These are phyloP conservation scores for Gnomoniopsis sp. DNA, from an alignment of 2,329 filamentous ascomycete species.

Conservation along the genomic window DNA sequence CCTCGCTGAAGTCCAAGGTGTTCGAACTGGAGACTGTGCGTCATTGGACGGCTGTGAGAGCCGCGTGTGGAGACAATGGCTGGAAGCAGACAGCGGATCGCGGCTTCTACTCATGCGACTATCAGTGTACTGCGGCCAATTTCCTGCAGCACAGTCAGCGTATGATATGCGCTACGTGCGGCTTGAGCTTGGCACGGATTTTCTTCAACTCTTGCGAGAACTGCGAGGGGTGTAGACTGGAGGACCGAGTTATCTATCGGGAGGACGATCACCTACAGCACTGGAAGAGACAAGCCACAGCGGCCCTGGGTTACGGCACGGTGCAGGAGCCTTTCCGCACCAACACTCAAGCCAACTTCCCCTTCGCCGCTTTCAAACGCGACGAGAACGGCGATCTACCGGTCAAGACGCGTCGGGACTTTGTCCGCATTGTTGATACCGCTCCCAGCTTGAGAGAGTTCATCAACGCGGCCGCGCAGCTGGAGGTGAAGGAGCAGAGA, in stretches of 20 bases:
- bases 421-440: background rate
- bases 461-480: background rate
- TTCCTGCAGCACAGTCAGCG: background rate
- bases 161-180: background rate
- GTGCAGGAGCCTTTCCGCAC: background rate
- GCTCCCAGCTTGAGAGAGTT: background rate
- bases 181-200: background rate
- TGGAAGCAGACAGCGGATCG: constrained; percentile 9
- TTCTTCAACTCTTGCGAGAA: background rate
- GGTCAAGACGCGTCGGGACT: background rate
- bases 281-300: background rate
- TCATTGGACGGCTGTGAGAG: constrained; percentile 2
- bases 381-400: background rate
- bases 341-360: constrained; percentile 2
- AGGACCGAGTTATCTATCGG: background rate
- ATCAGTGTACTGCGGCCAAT: background rate
- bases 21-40: background rate
- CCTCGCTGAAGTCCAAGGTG: background rate
- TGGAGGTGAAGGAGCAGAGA: background rate
- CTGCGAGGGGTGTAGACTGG: constrained; percentile 12
- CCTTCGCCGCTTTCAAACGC: background rate
- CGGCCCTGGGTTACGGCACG: background rate
- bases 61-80: constrained; percentile 7
- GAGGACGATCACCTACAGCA: constrained; percentile 8
- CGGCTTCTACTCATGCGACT: background rate